Percentiles rank a stretch among this genome's conserved stretches.
Evolutionary conservation across 2,329 filamentous ascomycete species (phyloP).

Genomic region (Colletotrichum truncatum): DNA sequence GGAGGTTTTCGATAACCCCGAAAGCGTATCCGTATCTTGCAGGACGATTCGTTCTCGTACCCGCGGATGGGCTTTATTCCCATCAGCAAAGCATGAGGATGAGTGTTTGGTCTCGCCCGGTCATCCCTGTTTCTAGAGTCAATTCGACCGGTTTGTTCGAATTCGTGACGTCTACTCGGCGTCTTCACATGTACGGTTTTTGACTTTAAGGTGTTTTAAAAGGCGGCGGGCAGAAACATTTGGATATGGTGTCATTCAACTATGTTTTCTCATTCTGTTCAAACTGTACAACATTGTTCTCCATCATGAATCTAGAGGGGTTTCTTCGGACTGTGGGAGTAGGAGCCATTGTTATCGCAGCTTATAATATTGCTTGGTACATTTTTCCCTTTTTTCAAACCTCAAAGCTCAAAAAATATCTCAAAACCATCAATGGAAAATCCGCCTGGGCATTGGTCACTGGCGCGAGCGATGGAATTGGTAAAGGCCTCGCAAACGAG

Average conservation of each 20-base stretch:
- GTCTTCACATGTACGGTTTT: background rate
- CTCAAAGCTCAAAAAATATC: conserved; percentile 35
- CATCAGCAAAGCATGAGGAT: conserved; percentile 7
- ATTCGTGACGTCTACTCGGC: conserved; percentile 2
- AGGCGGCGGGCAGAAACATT: background rate
- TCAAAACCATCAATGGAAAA: conserved; percentile 30
- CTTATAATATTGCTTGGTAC: conserved; percentile 16
- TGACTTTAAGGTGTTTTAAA: background rate
- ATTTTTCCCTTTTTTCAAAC: conserved; percentile 13
- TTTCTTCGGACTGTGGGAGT: background rate
- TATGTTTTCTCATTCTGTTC: background rate
- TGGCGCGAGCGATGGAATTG: conserved; percentile 65
- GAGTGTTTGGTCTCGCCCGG: conserved; percentile 1
- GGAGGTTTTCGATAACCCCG: background rate
- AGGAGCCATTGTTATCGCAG: background rate
- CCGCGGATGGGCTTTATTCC: background rate
- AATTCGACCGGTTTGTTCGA: background rate
- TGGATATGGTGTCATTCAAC: rapidly evolving
- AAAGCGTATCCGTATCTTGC: conserved; percentile 23
- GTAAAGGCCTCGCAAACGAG: conserved; percentile 57
- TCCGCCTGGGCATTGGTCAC: conserved; percentile 58
- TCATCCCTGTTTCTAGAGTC: conserved; percentile 19
- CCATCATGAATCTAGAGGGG: background rate
- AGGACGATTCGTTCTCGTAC: background rate
- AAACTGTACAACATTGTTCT: background rate